Base-by-base conservation (phyloP, 2,329 filamentous ascomycete genomes). In the Incumbomyces delicatus region DNA sequence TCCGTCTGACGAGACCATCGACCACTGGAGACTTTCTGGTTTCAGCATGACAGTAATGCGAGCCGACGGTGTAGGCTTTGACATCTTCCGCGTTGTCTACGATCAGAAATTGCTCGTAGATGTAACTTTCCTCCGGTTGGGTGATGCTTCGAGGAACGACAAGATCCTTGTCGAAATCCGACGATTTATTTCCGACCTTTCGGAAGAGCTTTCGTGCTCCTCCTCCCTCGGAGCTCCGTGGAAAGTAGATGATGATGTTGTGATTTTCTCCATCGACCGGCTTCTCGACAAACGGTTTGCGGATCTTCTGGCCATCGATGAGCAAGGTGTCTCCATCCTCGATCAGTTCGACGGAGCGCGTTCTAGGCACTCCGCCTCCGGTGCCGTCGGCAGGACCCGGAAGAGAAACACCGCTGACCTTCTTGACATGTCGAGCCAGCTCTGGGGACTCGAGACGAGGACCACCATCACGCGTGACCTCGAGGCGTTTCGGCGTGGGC, bases 131-230 rank as follows among this genome's bases (percentile, higher is more conserved):
- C 16, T 75, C 75, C 1, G 80, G 78, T 56, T 96, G 87, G 1
- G 83, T 83, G 51, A 96, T 83, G 43, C 83, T 87, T 32, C 89
- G 75, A 10, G 92, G 92, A 14, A 85, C 67, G 13, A 70, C 78
- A 50, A 98, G 75, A 10, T 81, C 81, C 13, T 84, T 77, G 50
- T 95, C 84, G 60, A 84, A 94, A 64, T 98, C 94, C 1, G 90
- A 96, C 65, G 90, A 96, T 69, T 98, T 98, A 74, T 98, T 98
- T 59, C 94, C 94, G 58, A 98, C 86, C 66, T 98, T 98, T 48
- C 92, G 78, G 68, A 98, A 98, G 2, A 98, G 76, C 56, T 90
- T 86, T 49, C 94, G 78, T 20, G 88, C 94, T 49, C 92, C 92
- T 40, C 90, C 89, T 40, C 85, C 78, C 35, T 86, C 84, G 48